Evolutionary conservation across 192 early-diverging fungal genomes (phyloP), one percentile per base, ranked within the genome.

Genomic region (Backusella sp.): DNA sequence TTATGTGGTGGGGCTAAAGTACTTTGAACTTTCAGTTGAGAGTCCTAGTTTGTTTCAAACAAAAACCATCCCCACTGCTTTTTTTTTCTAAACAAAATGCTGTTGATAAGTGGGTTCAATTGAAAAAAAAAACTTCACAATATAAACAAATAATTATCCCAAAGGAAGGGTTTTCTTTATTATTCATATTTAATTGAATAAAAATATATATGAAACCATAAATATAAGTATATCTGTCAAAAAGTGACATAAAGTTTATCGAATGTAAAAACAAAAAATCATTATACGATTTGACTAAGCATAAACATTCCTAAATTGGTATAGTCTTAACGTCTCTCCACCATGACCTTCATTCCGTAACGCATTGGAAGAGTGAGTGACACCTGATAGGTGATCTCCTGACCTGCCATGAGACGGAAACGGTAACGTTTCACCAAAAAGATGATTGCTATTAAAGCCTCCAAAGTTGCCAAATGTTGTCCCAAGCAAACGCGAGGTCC

Each of bases 401-500:
- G 80, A 30, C 72, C 76, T 71, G 80, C 72, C n/a, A 84, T 76
- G 32, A 86, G 70, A 49, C 74, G 73, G 67, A 86, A 86, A 4
- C 72, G 42, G 73, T 84, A 86, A 17, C 73, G 74, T 59, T 76
- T 84, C 26, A 86, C 73, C 3, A 86, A 23, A 6, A 80, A 72
- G 12, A 80, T 80, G 23, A 84, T 77, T 46, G 81, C 70, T 7
- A 83, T 82, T n/a, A 86, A 75, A 7, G 85, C 78, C 49, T 86
- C 85, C 71, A 84, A 73, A 3, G 82, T 86, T 19, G 85, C 85
- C 44, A 86, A 75, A 30, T 83, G 79, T 78, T 84, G 80, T 6
- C 85, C 85, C n/a, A 79, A 46, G 21, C 74, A 80, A 7, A 76
- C 72, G 34, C 73, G 77, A 36, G 90, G 90, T 32, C 88, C 90